phyloP scores from a whole-genome alignment of 2,329 filamentous ascomycete genomes.

The Dryadomyces sulphureus region DNA sequence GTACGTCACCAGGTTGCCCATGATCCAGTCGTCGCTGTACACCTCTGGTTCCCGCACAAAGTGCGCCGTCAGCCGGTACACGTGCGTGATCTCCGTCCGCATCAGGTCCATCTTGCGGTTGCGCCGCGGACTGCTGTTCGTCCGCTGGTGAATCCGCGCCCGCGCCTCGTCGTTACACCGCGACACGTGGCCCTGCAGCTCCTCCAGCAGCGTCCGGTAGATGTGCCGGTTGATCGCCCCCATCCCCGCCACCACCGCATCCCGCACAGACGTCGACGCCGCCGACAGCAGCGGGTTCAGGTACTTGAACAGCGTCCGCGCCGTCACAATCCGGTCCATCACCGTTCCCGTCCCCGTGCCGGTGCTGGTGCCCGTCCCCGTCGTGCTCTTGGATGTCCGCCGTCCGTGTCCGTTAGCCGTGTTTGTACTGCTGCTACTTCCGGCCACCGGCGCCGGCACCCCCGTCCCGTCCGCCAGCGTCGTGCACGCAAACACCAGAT shows the following conservation, averaged over 20 bases:
- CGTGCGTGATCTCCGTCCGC: constrained; percentile 87
- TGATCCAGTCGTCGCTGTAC: constrained; percentile 76
- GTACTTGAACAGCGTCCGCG: constrained; percentile 77
- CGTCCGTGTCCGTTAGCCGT: not conserved
- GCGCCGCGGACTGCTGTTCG: constrained; percentile 64
- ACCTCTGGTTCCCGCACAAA: constrained; percentile 69
- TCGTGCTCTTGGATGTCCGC: not conserved
- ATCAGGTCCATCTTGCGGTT: constrained; percentile 76
- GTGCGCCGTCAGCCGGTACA: constrained; percentile 86
- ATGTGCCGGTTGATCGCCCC: constrained; percentile 92
- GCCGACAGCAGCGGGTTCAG: constrained; percentile 77
- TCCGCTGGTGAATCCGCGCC: constrained; percentile 72
- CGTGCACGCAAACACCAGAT: constrained; percentile 92
- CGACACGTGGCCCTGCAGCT: constrained; percentile 71
- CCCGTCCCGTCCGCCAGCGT: constrained; percentile 75
- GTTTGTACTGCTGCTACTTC: not conserved
- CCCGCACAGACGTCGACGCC: constrained; percentile 65
- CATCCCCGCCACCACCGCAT: constrained; percentile 80
- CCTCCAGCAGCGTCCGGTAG: constrained; percentile 80
- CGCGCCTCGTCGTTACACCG: constrained; percentile 83
- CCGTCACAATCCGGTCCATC: constrained; percentile 70
- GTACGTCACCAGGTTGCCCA: constrained; percentile 78
- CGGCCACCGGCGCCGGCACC: constrained; percentile 28
- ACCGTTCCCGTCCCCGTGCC: constrained; percentile 15
- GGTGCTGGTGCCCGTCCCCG: too few species aligned